phyloP scores from a whole-genome alignment of 2,329 filamentous ascomycete species.

The Plenodomus tracheiphilus region DNA sequence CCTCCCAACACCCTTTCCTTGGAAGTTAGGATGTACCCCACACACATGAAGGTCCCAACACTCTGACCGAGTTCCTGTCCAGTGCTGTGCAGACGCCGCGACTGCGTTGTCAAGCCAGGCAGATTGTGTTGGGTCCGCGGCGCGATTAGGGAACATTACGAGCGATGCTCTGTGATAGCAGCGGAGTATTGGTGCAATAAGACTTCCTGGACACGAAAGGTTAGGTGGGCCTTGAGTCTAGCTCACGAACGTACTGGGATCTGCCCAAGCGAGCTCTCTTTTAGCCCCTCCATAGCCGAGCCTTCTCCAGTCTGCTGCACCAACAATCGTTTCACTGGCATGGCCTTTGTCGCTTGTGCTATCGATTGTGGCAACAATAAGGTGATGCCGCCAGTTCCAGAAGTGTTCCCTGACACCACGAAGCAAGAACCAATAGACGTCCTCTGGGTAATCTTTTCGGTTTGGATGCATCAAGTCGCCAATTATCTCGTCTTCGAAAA shows the following conservation, averaged over 20 bases:
- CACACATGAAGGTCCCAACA: too few relatives aligned
- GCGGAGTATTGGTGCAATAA: conserved; percentile 14
- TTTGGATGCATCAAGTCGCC: conserved; percentile 38
- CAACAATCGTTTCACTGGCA: conserved; percentile 15
- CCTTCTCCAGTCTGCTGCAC: conserved; percentile 35
- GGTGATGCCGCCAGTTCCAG: conserved; percentile 36
- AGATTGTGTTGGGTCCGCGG: conserved; percentile 23
- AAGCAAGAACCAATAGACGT: conserved; percentile 35
- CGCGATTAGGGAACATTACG: conserved; percentile 30
- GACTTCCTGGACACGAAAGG: conserved; percentile 16
- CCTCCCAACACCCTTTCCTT: too few relatives aligned
- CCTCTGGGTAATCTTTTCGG: conserved; percentile 29
- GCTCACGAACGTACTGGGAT: conserved; percentile 23
- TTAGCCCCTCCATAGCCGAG: conserved; percentile 23
- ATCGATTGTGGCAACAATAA: conserved; percentile 16
- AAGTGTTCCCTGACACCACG: conserved; percentile 30
- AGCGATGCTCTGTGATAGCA: conserved; percentile 17
- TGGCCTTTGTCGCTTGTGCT: background rate
- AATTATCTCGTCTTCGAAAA: conserved; percentile 39
- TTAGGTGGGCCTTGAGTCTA: too few relatives aligned
- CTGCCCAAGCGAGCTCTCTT: conserved; percentile 15
- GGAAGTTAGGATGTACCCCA: too few relatives aligned
- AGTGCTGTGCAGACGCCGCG: conserved; percentile 21
- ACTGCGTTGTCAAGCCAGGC: conserved; percentile 27
- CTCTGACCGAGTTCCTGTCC: conserved; percentile 28